Evolutionary conservation across 192 early-diverging fungal genomes (phyloP), one percentile per base, ranked within the genome.

Genomic region (Jimgerdemannia flammicorona): DNA sequence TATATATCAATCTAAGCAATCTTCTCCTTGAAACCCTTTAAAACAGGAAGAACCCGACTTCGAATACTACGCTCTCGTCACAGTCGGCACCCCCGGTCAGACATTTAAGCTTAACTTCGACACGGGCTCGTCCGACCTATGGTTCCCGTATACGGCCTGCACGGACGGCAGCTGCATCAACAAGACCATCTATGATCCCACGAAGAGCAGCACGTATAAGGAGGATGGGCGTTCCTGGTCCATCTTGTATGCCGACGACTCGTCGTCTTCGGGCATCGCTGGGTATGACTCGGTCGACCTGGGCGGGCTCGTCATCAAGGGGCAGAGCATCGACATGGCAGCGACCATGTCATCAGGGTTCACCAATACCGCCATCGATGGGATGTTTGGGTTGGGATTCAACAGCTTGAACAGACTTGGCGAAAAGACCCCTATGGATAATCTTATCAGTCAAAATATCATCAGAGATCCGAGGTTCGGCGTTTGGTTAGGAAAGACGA

Each of bases 401-500:
- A 43, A 81, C 41, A 66, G 2, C 78, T 81, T 49, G 73, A 73
- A 40, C 74, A 76, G 20, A 77, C 75, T n/a, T 40, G 59, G 3
- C 71, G 77, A 66, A 66, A 73, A 82, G n/a, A 85, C 86, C 2
- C 87, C 88, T 42, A 75, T 91, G 40, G 83, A 86, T 59, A 85
- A 87, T 49, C 74, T 91, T 17, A 70, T 89, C 41, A 78, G 80
- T 40, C 86, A 93, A 73, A 80, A 83, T 44, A 72, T 86, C 49
- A 79, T 91, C 0, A 83, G 82, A 18, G 83, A 88, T 40, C 90
- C 90, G 8, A 79, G 91, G n/a, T 93, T 93, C 83, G 90, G 90
- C 1, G 91, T 93, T 29, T 91, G 86, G 75, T 77, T 93, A 6
- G 87, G 88, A 11, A 84, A 87, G 67, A 77, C 83, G 39, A 84